Conservation (phyloP, 2,329 filamentous ascomycete species). For the Venturia asperata region DNA sequence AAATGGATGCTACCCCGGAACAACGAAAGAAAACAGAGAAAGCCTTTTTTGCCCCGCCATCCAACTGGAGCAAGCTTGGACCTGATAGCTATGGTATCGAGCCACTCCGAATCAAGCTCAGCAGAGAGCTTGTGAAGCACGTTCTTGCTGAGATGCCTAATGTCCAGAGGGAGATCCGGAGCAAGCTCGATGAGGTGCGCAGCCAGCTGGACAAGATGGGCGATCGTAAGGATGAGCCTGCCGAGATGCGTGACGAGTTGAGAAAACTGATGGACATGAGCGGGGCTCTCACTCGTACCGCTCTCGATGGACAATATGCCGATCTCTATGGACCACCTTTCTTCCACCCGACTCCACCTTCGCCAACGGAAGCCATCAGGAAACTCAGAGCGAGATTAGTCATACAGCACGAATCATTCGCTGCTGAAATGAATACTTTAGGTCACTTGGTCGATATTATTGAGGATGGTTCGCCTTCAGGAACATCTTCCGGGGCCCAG, state of each 20-base stretch:
- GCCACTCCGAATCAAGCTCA: conserved; percentile 19
- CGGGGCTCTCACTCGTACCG: conserved; percentile 15
- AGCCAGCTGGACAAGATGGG: conserved; percentile 17
- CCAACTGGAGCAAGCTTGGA: conserved; percentile 12
- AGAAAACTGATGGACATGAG: conserved; percentile 16
- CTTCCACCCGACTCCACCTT: conserved; percentile 15
- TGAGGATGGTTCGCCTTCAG: conserved; percentile 10
- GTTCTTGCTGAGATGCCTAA: conserved; percentile 18
- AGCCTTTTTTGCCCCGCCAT: conserved; percentile 17
- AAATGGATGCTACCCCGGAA: conserved; percentile 22
- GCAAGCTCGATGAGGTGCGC: conserved; percentile 11
- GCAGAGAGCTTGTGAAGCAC: conserved; percentile 19
- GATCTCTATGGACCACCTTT: conserved; percentile 19
- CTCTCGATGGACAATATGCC: conserved; percentile 19
- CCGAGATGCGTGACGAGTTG: conserved; percentile 19
- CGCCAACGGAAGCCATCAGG: conserved; percentile 8
- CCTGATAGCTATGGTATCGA: conserved; percentile 18
- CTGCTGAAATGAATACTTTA: conserved; percentile 13
- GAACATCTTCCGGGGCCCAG: neutral
- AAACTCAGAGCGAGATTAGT: conserved; percentile 18
- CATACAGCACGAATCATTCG: conserved; percentile 19
- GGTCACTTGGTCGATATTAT: conserved; percentile 17
- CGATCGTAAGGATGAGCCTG: conserved; percentile 8
- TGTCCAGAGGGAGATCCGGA: conserved; percentile 18
- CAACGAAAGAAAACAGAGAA: conserved; percentile 27